Conservation (phyloP, 108 stramenopile species). For the Epithemia pelagica region DNA sequence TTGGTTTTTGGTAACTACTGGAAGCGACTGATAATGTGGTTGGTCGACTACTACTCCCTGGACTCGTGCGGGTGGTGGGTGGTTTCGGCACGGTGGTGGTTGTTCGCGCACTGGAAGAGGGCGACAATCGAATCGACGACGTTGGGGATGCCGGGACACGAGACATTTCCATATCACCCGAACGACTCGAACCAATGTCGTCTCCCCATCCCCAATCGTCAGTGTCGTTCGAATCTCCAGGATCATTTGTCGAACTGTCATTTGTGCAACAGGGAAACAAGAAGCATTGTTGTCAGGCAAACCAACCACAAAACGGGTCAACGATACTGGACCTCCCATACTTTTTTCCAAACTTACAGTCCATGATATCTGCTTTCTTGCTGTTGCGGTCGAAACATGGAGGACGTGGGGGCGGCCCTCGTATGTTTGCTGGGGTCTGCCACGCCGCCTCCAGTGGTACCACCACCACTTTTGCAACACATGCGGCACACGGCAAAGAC, state of each 20-base stretch:
- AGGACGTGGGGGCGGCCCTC: not conserved
- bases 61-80: conserved; percentile 6
- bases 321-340: no score
- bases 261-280: not conserved
- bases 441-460: not conserved
- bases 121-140: not conserved
- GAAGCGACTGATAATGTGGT: no score
- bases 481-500: not conserved
- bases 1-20: conserved; percentile 2
- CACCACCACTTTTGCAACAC: not conserved
- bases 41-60: not conserved
- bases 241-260: not conserved
- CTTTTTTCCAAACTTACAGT: conserved; percentile 28
- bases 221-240: conserved; percentile 4
- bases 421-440: not conserved
- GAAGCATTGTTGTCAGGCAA: no score
- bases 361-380: conserved; percentile 14
- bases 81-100: conserved; percentile 11
- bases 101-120: not conserved
- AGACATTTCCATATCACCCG: not conserved
- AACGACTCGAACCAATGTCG: not conserved
- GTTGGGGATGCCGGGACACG: not conserved
- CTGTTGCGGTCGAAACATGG: conserved; percentile 4
- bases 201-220: conserved; percentile 36
- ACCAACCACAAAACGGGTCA: no score